Evolutionary conservation across 139 green algal species (phyloP).

Genomic region (Closterium sp.): DNA sequence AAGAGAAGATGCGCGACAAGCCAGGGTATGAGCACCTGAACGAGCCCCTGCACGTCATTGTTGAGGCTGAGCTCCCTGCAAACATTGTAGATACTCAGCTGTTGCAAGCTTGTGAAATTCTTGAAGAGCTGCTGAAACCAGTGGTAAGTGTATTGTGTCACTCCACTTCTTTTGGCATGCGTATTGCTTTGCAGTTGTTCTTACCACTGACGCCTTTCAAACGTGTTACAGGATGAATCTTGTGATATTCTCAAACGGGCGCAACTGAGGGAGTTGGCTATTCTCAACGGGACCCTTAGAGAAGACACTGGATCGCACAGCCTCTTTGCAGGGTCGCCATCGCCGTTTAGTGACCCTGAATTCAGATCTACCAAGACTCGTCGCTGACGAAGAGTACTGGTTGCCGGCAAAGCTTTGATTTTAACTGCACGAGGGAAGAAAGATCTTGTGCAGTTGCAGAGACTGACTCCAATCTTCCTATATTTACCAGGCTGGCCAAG

Average conservation of each 20-base stretch:
- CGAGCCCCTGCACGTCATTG: conserved; percentile 33
- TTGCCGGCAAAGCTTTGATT: neutral
- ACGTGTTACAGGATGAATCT: conserved; percentile 35
- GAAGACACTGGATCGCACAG: conserved; percentile 27
- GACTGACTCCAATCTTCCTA: neutral
- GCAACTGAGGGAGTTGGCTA: conserved; percentile 42
- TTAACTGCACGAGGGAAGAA: neutral
- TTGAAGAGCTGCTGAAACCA: conserved; percentile 46
- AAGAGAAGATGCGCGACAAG: conserved; percentile 49
- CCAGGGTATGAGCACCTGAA: conserved; percentile 47
- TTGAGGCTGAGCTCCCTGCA: conserved; percentile 41
- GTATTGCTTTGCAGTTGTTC: neutral
- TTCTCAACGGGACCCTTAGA: conserved; percentile 34
- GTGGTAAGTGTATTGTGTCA: conserved; percentile 14
- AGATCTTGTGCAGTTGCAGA: neutral
- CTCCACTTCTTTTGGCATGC: neutral
- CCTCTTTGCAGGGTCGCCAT: conserved; percentile 9
- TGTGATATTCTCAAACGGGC: conserved; percentile 39
- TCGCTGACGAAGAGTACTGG: conserved; percentile 14
- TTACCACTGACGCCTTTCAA: neutral
- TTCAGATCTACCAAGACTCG: conserved; percentile 24
- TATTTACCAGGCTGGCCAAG: neutral
- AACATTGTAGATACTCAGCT: conserved; percentile 34
- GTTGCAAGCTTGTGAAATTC: conserved; percentile 39
- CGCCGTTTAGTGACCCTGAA: conserved; percentile 3